Conservation (phyloP, 2,329 filamentous ascomycete genomes). For the Aspergillus cejpii region DNA sequence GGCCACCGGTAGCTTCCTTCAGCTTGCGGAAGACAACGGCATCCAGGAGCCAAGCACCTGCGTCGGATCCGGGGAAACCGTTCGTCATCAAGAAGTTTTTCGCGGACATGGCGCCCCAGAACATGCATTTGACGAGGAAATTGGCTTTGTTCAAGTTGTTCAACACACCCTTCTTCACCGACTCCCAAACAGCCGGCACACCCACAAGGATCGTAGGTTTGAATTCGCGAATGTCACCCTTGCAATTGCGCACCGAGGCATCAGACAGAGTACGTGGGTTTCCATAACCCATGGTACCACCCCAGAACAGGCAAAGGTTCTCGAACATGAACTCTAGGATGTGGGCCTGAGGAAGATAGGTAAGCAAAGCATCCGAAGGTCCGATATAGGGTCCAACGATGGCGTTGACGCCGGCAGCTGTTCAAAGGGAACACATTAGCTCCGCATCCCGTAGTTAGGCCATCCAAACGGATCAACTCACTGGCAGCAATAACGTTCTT, state of each 20-base stretch:
- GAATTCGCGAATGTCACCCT: constrained; percentile 89
- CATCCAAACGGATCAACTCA: constrained; percentile 39
- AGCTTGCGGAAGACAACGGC: constrained; percentile 85
- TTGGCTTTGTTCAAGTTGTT: constrained; percentile 67
- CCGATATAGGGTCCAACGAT: constrained; percentile 73
- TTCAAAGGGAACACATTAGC: constrained; percentile 6
- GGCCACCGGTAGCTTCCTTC: constrained; percentile 80
- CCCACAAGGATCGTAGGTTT: constrained; percentile 84
- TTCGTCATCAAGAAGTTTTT: constrained; percentile 55
- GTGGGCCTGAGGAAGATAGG: constrained; percentile 89
- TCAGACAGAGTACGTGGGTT: constrained; percentile 86
- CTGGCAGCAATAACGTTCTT: constrained; percentile 70
- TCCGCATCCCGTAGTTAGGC: constrained; percentile 5
- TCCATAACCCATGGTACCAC: constrained; percentile 88
- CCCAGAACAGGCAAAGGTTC: constrained; percentile 81
- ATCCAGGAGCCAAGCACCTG: constrained; percentile 64
- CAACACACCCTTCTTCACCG: constrained; percentile 89
- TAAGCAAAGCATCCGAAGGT: constrained; percentile 70
- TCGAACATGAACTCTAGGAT: constrained; percentile 97
- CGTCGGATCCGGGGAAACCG: constrained; percentile 44
- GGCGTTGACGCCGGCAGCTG: constrained; percentile 71
- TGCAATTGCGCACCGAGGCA: constrained; percentile 76
- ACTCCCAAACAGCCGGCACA: constrained; percentile 96
- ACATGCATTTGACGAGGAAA: constrained; percentile 66
- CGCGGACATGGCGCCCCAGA: constrained; percentile 60